These are phyloP conservation scores for Amanita jacksonii DNA, from an alignment of 768 basidiomycete genomes.

Conservation along the genomic window DNA sequence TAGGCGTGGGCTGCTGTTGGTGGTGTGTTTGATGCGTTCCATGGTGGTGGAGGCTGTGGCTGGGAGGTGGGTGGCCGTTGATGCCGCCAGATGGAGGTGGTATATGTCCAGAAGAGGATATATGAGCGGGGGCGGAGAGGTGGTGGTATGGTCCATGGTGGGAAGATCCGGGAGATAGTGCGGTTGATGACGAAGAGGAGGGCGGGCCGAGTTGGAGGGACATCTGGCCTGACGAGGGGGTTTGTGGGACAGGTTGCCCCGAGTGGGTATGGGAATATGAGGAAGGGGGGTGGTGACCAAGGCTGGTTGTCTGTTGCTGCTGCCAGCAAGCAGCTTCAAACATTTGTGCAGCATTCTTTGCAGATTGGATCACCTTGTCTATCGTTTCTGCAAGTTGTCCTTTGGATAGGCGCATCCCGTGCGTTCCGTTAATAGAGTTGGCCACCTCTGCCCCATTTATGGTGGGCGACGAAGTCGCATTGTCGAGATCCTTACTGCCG, in stretches of 20 bases:
- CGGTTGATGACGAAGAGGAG: background rate
- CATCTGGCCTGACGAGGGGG: too few relatives aligned
- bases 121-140: too few relatives aligned
- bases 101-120: too few relatives aligned
- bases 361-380: constrained; percentile 34
- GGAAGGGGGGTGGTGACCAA: background rate
- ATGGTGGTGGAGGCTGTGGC: too few relatives aligned
- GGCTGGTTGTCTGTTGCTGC: constrained; percentile 1
- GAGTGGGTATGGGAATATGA: constrained; percentile 1
- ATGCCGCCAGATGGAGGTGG: too few relatives aligned
- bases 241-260: too few relatives aligned
- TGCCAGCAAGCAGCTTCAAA: constrained; percentile 28
- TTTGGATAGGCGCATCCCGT: constrained; percentile 3
- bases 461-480: constrained; percentile 1
- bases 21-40: too few relatives aligned
- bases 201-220: background rate
- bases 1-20: too few relatives aligned
- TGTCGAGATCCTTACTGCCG: constrained; percentile 13
- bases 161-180: background rate
- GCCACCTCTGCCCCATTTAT: background rate
- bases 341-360: constrained; percentile 32
- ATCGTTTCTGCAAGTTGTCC: constrained; percentile 21
- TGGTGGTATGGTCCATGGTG: background rate
- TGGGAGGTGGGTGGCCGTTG: too few relatives aligned
- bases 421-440: constrained; percentile 1